Evolutionary conservation across 2,329 filamentous ascomycete genomes (phyloP).

Genomic region (Alternaria infectoria): DNA sequence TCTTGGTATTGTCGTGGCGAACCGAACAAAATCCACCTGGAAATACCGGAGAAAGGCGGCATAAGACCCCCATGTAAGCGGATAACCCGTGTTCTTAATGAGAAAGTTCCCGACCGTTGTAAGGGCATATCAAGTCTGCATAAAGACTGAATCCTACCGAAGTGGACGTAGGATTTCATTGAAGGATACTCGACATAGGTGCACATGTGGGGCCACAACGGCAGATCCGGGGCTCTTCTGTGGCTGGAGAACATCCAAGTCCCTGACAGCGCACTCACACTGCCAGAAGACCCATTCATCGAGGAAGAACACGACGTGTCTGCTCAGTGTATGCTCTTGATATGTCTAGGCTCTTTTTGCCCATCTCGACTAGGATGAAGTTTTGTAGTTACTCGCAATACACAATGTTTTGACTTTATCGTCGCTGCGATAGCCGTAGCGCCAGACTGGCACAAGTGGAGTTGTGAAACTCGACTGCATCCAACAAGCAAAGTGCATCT

Average conservation of each 20-base stretch:
- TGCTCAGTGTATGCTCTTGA: background rate
- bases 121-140: background rate
- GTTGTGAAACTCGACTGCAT: background rate
- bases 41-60: background rate
- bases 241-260: background rate
- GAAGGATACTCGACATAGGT: background rate
- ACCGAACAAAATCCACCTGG: background rate
- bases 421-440: background rate
- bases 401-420: background rate
- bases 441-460: background rate
- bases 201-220: background rate
- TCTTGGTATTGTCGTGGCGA: background rate
- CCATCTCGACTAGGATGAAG: background rate
- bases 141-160: background rate
- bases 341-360: background rate
- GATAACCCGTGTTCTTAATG: background rate
- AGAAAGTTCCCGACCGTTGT: background rate
- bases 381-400: background rate
- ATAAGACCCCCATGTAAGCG: background rate
- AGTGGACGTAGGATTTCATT: background rate
- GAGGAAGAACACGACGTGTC: background rate
- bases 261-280: background rate
- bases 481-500: constrained; percentile 8
- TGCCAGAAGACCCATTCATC: background rate
- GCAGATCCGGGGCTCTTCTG: background rate